These are phyloP conservation scores for Panaeolus papilionaceus DNA, from an alignment of 768 basidiomycete genomes.

Conservation along the genomic window DNA sequence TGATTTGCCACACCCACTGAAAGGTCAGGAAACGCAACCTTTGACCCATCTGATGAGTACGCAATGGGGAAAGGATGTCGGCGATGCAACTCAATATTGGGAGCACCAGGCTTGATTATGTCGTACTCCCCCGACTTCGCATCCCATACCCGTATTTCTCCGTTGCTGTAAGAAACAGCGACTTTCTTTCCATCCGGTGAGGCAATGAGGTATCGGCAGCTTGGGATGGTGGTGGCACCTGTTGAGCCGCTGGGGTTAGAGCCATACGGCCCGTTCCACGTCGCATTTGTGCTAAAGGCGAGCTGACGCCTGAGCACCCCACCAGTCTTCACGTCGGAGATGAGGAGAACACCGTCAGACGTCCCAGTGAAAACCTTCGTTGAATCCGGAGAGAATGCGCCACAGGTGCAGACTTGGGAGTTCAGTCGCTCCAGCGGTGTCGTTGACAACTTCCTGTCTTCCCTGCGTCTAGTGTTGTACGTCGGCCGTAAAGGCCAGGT, in stretches of 20 bases:
- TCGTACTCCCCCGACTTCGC: neutral
- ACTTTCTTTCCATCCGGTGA: conserved; percentile 17
- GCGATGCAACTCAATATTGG: neutral
- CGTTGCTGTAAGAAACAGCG: conserved; percentile 15
- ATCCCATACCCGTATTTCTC: conserved; percentile 17
- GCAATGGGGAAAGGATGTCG: conserved; percentile 1
- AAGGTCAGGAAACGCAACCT: conserved; percentile 2
- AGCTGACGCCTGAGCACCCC: neutral
- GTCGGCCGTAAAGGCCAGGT: neutral
- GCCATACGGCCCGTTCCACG: neutral
- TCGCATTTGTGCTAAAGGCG: conserved; percentile 1
- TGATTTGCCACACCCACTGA: neutral
- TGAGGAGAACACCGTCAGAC: conserved; percentile 4
- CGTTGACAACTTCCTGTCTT: neutral
- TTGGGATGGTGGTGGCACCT: conserved; percentile 8
- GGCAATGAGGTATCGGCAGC: conserved; percentile 9
- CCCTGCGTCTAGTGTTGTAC: neutral
- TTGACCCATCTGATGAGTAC: neutral
- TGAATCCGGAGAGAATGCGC: neutral
- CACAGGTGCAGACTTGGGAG: neutral
- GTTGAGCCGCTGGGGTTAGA: neutral
- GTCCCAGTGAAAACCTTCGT: neutral
- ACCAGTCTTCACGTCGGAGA: neutral
- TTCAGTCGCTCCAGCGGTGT: neutral
- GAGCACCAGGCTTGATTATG: neutral